These are phyloP conservation scores for Lycium barbarum DNA, from an alignment of 257 asterid genomes.

Conservation along the genomic window DNA sequence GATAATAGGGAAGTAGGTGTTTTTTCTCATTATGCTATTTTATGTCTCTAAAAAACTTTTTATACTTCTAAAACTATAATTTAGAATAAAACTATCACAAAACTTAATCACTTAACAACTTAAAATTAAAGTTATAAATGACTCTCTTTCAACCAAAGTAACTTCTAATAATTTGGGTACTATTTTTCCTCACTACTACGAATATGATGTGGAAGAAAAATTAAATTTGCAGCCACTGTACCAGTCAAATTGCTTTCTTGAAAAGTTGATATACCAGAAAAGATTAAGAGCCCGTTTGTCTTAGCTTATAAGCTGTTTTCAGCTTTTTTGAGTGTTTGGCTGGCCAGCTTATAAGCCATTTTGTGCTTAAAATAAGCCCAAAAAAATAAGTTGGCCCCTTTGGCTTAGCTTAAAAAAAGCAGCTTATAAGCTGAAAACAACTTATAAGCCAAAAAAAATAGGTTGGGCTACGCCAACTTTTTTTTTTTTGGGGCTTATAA, in stretches of 20 bases:
- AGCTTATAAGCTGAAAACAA: too few relatives aligned
- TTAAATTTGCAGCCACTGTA: background rate
- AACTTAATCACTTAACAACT: constrained; percentile 7
- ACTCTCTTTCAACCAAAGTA: background rate
- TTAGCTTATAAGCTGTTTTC: too few relatives aligned
- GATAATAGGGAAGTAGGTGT: background rate
- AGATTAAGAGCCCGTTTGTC: too few relatives aligned
- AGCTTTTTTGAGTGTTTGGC: too few relatives aligned
- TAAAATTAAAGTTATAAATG: background rate
- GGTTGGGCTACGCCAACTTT: too few relatives aligned
- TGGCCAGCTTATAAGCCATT: too few relatives aligned
- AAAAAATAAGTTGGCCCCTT: too few relatives aligned
- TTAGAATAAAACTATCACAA: background rate
- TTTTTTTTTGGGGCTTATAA: too few relatives aligned
- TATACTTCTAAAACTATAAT: constrained; percentile 8
- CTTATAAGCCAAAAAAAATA: too few relatives aligned
- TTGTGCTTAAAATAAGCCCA: too few relatives aligned
- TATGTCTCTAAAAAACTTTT: background rate
- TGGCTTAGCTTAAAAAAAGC: too few relatives aligned
- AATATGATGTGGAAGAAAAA: constrained; percentile 23
- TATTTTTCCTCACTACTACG: constrained; percentile 1
- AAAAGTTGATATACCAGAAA: constrained; percentile 28
- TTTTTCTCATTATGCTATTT: constrained; percentile 15
- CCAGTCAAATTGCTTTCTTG: constrained; percentile 4
- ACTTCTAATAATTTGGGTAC: background rate